Base-by-base conservation (phyloP, 495 filamentous ascomycete species). In the Talaromyces borbonicus region DNA sequence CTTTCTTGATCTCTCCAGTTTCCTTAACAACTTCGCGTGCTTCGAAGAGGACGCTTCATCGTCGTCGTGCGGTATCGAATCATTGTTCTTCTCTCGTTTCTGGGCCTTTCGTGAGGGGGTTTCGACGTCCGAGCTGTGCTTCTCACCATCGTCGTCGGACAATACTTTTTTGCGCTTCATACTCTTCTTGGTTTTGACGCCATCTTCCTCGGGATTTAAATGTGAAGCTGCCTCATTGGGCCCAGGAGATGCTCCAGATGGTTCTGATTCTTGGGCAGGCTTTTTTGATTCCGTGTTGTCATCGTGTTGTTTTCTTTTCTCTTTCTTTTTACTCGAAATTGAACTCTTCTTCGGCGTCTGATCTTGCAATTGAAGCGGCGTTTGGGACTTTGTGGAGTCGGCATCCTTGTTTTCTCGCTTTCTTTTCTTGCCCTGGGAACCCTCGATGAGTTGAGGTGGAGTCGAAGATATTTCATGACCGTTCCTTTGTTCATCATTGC, bases 1-100 rank as follows among this genome's bases (percentile, higher is more conserved):
- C 50, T 60, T 61, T n/a, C 52, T 55, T 5, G 65, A 63, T n/a
- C 62, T 59, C 46, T 72, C 61, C 48, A 72, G 73, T 47, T 70
- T 75, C 11, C 64, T 65, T 24, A 68, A 31, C 11, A 75, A 62
- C 3, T 60, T 59, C 1, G 67, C 59, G 49, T 71, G 65, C 43
- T 72, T 69, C 35, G 14, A 9, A 31, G 43, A 41, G 11, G 1
- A 9, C 12, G 41, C 22, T 7, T 52, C 36, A 12, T 48, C 41
- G 16, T 54, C 43, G 5, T 48, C 22, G 8, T 33, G 23, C 23
- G 47, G 24, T 16, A 38, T 15, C 18, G 16, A 8, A 20, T n/a
- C 25, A 16, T 43, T 25, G 24, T 44, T 32, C 15, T 7, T 44
- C 8, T 36, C 9, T 38, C n/a, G 44, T 2, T 24, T 31, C 19